Evolutionary conservation across 306 rosid genomes (phyloP).

Genomic region (Prunus davidiana): DNA sequence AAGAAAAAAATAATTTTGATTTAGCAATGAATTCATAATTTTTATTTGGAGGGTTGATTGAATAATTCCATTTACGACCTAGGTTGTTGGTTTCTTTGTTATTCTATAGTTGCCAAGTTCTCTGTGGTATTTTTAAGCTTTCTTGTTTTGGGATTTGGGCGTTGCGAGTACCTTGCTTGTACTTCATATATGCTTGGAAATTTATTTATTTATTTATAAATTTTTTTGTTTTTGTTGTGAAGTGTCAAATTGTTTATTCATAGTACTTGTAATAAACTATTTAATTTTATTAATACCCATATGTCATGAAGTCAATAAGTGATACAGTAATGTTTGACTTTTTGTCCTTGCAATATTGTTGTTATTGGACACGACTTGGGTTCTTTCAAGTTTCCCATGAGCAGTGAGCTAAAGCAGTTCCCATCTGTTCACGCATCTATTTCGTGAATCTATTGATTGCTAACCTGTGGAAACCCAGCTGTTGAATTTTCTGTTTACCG

Average conservation of each 20-base stretch:
- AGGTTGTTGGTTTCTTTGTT: background rate
- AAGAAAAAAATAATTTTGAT: background rate
- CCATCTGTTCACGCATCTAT: background rate
- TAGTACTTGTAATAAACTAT: too few species aligned
- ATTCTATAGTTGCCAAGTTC: background rate
- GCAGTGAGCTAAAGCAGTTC: background rate
- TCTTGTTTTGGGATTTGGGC: slow-evolving; percentile 5
- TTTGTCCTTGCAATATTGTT: background rate
- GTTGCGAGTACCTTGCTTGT: slow-evolving; percentile 9
- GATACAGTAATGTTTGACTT: background rate
- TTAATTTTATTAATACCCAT: background rate
- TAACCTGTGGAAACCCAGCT: slow-evolving; percentile 4
- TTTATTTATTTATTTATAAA: too few species aligned
- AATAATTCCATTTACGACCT: background rate
- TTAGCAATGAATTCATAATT: background rate
- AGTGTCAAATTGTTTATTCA: background rate
- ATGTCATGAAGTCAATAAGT: background rate
- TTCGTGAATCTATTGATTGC: background rate
- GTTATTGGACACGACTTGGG: background rate
- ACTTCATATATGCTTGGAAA: background rate
- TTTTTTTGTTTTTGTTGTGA: background rate
- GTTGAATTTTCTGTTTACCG: background rate
- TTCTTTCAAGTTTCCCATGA: slow-evolving; percentile 5
- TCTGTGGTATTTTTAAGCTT: background rate
- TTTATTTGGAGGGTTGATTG: background rate